Evolutionary conservation across 2,329 filamentous ascomycete genomes (phyloP).

Genomic region (Acrocalymma vagum): DNA sequence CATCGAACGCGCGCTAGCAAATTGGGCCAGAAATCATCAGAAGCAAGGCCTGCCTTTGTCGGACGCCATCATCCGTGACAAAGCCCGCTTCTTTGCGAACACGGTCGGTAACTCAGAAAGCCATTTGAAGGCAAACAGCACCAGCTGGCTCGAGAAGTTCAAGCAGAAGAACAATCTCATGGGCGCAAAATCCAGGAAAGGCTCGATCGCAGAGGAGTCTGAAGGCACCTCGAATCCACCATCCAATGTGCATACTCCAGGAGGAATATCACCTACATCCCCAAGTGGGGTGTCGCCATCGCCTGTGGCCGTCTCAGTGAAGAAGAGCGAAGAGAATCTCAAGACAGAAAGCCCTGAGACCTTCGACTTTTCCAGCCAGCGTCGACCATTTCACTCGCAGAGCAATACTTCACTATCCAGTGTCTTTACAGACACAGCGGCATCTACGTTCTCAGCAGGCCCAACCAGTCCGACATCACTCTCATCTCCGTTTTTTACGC

Average conservation of each 20-base stretch:
- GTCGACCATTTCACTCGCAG: constrained; percentile 72
- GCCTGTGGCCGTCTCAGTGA: constrained; percentile 69
- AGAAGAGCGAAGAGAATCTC: constrained; percentile 72
- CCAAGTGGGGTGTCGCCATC: constrained; percentile 74
- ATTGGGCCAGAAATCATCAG: constrained; percentile 85
- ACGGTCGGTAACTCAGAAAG: constrained; percentile 76
- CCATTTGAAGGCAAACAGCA: constrained; percentile 74
- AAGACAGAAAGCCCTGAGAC: constrained; percentile 67
- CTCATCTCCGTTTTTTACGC: constrained; percentile 79
- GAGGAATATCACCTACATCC: constrained; percentile 76
- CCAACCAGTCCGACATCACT: constrained; percentile 78
- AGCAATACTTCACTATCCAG: constrained; percentile 72
- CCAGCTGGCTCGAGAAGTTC: constrained; percentile 92
- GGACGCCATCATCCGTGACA: constrained; percentile 84
- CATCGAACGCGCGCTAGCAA: constrained; percentile 88
- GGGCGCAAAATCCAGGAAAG: constrained; percentile 63
- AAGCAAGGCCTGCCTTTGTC: constrained; percentile 76
- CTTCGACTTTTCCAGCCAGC: constrained; percentile 68
- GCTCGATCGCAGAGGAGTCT: constrained; percentile 70
- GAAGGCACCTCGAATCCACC: constrained; percentile 67
- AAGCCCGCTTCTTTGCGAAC: constrained; percentile 81
- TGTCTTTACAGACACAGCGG: constrained; percentile 70
- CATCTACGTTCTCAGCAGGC: constrained; percentile 73
- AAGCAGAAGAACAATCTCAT: constrained; percentile 82
- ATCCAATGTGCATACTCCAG: constrained; percentile 69